Percentiles rank a stretch among this genome's conserved stretches.
These are phyloP conservation scores for Kazachstania taianensis DNA, from an alignment of 805 yeast genomes.

Conservation along the genomic window DNA sequence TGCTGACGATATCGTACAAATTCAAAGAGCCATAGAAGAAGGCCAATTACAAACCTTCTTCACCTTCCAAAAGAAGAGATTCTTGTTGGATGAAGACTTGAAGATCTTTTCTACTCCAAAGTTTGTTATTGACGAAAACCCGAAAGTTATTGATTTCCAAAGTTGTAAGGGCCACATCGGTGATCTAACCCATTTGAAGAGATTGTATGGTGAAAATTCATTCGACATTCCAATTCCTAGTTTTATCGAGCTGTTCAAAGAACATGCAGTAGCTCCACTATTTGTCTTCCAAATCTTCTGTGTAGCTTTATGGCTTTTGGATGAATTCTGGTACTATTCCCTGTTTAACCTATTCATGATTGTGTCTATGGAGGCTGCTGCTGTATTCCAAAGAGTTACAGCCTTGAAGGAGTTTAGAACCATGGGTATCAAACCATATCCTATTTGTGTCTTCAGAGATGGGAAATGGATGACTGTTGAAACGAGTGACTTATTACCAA, in stretches of 20 bases:
- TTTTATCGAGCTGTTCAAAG: slow-evolving; percentile 80
- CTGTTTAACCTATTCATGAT: slow-evolving; percentile 86
- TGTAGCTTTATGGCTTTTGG: slow-evolving; percentile 91
- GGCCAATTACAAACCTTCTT: slow-evolving; percentile 61
- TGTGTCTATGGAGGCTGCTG: slow-evolving; percentile 84
- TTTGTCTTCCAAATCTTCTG: slow-evolving; percentile 95
- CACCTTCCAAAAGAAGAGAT: slow-evolving; percentile 85
- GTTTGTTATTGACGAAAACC: slow-evolving; percentile 50
- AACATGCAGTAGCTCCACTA: slow-evolving; percentile 97
- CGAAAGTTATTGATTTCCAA: slow-evolving; percentile 50
- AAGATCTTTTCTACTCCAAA: slow-evolving; percentile 69
- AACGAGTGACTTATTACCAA: slow-evolving; percentile 76
- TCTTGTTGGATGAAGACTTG: slow-evolving; percentile 49
- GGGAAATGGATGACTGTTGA: slow-evolving; percentile 56
- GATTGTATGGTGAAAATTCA: slow-evolving; percentile 72
- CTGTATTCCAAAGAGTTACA: slow-evolving; percentile 89
- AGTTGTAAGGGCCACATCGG: slow-evolving; percentile 44
- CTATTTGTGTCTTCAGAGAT: slow-evolving; percentile 62
- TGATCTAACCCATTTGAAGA: slow-evolving; percentile 37
- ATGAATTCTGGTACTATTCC: slow-evolving; percentile 94
- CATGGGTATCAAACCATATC: slow-evolving; percentile 93
- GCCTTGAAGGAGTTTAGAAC: slow-evolving; percentile 93
- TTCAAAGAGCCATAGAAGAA: slow-evolving; percentile 44
- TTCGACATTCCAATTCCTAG: slow-evolving; percentile 96
- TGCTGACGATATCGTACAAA: slow-evolving; percentile 63